A percentile compares a stretch with the other conserved stretches of the same genome.
These are phyloP conservation scores for Coprinopsis marcescibilis DNA, from an alignment of 768 basidiomycete genomes.

Conservation along the genomic window DNA sequence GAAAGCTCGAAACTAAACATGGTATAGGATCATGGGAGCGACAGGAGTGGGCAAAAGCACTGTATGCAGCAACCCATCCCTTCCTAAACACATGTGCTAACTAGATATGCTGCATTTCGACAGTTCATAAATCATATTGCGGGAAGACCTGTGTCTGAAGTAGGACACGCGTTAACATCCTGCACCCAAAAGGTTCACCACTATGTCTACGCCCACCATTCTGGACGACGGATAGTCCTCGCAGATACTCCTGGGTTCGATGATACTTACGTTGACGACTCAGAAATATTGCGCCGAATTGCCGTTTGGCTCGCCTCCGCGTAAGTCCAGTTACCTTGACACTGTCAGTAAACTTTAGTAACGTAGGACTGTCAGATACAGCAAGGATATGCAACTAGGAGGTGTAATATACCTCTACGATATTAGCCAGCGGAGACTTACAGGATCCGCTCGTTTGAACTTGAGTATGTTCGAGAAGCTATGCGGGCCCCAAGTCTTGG, in stretches of 20 bases:
- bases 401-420: conserved; percentile 1
- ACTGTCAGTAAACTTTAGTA: neutral
- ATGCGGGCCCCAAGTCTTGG: neutral
- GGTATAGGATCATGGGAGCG: conserved; percentile 1
- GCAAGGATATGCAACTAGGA: neutral
- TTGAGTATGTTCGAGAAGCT: conserved; percentile 2
- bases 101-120: too few species aligned
- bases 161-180: neutral
- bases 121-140: conserved; percentile 3
- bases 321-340: neutral
- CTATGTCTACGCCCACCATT: neutral
- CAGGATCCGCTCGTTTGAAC: neutral
- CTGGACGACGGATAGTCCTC: neutral
- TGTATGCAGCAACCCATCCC: neutral
- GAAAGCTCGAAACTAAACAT: neutral
- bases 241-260: conserved; percentile 3
- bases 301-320: neutral
- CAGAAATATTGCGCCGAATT: conserved; percentile 2
- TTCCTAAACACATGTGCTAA: too few species aligned
- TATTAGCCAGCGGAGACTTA: neutral
- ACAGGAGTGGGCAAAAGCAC: conserved; percentile 6
- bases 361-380: neutral
- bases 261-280: conserved; percentile 4
- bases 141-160: neutral
- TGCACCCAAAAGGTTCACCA: neutral